These are phyloP conservation scores for Parathielavia hyrcaniae DNA, from an alignment of 495 filamentous ascomycete species.

Conservation along the genomic window DNA sequence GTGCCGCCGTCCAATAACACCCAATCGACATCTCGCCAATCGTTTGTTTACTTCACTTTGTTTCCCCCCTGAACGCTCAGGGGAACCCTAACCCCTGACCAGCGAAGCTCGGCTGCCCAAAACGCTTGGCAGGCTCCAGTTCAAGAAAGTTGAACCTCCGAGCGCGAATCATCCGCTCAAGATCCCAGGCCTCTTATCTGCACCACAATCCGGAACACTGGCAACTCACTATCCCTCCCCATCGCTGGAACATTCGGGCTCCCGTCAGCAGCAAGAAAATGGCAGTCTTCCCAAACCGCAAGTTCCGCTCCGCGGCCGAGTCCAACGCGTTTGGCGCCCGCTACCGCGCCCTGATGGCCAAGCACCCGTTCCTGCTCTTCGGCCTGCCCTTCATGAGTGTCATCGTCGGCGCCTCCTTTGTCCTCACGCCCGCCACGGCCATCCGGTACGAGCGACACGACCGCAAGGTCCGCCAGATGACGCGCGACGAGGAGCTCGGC, in stretches of 20 bases:
- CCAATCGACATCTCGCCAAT: too few relatives aligned
- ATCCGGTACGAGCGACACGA: constrained; percentile 91
- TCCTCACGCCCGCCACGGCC: constrained; percentile 87
- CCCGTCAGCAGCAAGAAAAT: constrained; percentile 41
- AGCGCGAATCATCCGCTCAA: too few relatives aligned
- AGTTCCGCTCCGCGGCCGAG: constrained; percentile 56
- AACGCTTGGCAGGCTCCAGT: too few relatives aligned
- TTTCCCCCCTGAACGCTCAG: too few relatives aligned
- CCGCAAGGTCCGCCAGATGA: constrained; percentile 72
- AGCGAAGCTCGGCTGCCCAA: too few relatives aligned
- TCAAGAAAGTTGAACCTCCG: too few relatives aligned
- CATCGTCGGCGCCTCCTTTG: constrained; percentile 92
- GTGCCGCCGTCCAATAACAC: too few relatives aligned
- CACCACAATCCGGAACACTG: not conserved
- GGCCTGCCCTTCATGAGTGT: constrained; percentile 89
- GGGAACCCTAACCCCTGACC: too few relatives aligned
- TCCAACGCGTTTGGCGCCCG: constrained; percentile 60
- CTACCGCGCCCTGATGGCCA: constrained; percentile 64
- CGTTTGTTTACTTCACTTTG: too few relatives aligned
- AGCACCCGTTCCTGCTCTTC: constrained; percentile 87
- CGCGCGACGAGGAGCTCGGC: constrained; percentile 76
- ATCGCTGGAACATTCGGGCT: not conserved
- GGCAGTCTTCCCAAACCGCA: constrained; percentile 67
- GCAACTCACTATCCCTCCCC: not conserved
- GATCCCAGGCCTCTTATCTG: too few relatives aligned